Conservation (phyloP, 345 rosid genomes). For the Aegle marmelos region DNA sequence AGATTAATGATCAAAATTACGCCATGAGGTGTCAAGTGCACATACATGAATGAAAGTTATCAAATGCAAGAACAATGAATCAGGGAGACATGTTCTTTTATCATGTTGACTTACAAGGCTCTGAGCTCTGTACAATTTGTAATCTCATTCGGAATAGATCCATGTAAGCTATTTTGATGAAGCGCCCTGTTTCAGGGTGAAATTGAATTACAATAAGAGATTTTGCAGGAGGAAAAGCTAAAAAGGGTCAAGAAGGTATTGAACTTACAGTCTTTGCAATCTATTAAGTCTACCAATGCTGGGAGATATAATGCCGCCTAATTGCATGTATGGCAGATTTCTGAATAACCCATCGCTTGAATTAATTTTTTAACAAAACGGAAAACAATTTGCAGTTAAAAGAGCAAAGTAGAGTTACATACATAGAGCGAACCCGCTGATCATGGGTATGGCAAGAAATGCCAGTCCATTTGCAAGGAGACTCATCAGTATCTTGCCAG, state of each 20-base stretch:
- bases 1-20: slow-evolving; percentile 7
- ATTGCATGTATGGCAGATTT: slow-evolving; percentile 85
- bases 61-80: background rate
- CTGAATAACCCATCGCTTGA: slow-evolving; percentile 34
- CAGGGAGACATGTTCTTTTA: background rate
- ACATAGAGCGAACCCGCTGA: slow-evolving; percentile 76
- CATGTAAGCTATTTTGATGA: slow-evolving; percentile 88
- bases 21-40: background rate
- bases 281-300: slow-evolving; percentile 78
- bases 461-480: slow-evolving; percentile 95
- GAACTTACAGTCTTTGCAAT: slow-evolving; percentile 83
- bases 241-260: background rate
- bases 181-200: slow-evolving; percentile 56
- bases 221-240: too few relatives aligned
- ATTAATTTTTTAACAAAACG: background rate
- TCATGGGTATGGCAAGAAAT: slow-evolving; percentile 68
- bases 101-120: slow-evolving; percentile 71
- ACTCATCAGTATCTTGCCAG: slow-evolving; percentile 74
- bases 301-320: slow-evolving; percentile 84
- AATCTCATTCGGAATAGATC: slow-evolving; percentile 77
- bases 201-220: background rate
- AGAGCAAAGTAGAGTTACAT: background rate
- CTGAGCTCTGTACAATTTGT: slow-evolving; percentile 74
- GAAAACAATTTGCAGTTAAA: background rate
- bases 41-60: background rate